Evolutionary conservation across 345 rosid genomes (phyloP).

Genomic region (Eutrema heterophyllum): DNA sequence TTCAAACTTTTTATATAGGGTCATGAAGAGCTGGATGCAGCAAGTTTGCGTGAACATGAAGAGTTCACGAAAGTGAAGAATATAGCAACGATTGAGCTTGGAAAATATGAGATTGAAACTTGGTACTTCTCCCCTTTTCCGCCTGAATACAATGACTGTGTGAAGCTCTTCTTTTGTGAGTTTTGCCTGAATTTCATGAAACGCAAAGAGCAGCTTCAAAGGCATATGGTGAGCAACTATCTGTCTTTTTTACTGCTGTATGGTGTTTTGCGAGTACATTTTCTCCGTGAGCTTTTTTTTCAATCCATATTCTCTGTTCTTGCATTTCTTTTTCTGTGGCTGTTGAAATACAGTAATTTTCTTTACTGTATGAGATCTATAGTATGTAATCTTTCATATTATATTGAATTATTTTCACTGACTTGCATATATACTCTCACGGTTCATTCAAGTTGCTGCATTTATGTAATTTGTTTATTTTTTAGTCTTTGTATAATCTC

Average conservation of each 20-base stretch:
- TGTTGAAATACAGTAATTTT: not conserved
- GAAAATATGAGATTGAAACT: conserved; percentile 96
- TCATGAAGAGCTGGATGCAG: conserved; percentile 98
- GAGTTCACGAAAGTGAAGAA: conserved; percentile 96
- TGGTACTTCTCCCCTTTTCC: conserved; percentile 99
- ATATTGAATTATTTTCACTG: not conserved
- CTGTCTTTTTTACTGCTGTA: not conserved
- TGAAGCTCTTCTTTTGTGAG: conserved; percentile 93
- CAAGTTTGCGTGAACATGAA: conserved; percentile 95
- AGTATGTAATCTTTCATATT: not conserved
- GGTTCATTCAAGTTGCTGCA: not conserved
- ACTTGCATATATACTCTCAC: not conserved
- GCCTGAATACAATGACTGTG: conserved; percentile 85
- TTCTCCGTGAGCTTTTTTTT: not conserved
- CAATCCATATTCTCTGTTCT: not conserved
- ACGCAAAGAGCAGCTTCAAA: conserved; percentile 95
- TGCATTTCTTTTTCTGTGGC: not conserved
- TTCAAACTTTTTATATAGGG: conserved; percentile 43
- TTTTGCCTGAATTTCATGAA: conserved; percentile 96
- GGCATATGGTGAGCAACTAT: conserved; percentile 83
- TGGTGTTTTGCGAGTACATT: not conserved
- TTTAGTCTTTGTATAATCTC: not conserved
- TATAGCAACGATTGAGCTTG: conserved; percentile 95
- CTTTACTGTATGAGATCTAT: not conserved
- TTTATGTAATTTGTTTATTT: not conserved